Conservation (phyloP, 805 yeast genomes). For the Suhomyces faveliae region DNA sequence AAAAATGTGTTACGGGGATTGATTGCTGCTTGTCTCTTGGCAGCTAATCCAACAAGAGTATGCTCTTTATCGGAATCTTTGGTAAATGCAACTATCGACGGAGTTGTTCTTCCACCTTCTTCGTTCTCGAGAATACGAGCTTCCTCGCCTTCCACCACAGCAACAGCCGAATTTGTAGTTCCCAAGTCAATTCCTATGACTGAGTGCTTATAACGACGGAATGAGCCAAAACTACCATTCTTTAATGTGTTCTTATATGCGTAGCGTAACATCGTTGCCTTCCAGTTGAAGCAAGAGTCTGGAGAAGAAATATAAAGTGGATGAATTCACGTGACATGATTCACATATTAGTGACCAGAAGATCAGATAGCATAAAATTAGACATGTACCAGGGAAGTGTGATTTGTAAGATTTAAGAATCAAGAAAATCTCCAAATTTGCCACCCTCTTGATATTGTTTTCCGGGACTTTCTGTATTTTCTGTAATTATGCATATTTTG, state of each 20-base stretch:
- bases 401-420: too few relatives aligned
- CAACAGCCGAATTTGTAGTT: slow-evolving; percentile 85
- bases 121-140: slow-evolving; percentile 72
- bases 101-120: slow-evolving; percentile 78
- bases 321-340: not conserved
- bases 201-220: slow-evolving; percentile 7
- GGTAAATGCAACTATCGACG: slow-evolving; percentile 70
- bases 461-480: too few relatives aligned
- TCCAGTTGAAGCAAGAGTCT: not conserved
- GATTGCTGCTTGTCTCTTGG: slow-evolving; percentile 73
- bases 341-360: not conserved
- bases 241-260: not conserved
- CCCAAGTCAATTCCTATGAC: slow-evolving; percentile 84
- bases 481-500: not conserved
- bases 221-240: not conserved
- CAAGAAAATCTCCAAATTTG: too few relatives aligned
- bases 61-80: slow-evolving; percentile 18
- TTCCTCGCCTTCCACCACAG: slow-evolving; percentile 62
- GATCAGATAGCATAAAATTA: too few relatives aligned
- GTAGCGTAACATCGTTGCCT: not conserved
- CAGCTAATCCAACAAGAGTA: slow-evolving; percentile 60
- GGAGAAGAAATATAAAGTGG: not conserved
- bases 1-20: slow-evolving; percentile 77
- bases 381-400: too few relatives aligned
- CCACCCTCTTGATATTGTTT: too few relatives aligned